A percentile compares a stretch with the other conserved stretches of the same genome.
These are phyloP conservation scores for Aspergillus aculeatinus DNA, from an alignment of 2,329 filamentous ascomycete genomes.

Conservation along the genomic window DNA sequence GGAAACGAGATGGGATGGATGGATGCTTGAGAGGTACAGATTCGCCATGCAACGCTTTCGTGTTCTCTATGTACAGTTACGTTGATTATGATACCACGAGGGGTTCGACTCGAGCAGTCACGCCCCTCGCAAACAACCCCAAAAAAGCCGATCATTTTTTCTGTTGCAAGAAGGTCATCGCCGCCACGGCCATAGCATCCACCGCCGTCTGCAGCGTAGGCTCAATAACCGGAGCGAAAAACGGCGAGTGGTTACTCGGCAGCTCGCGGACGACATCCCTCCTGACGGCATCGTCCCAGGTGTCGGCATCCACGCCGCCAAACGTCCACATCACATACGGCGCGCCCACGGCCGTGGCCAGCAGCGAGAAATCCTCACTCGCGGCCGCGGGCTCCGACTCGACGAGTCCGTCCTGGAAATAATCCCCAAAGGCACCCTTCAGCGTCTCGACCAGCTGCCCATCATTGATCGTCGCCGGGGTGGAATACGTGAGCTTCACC, in stretches of 20 bases:
- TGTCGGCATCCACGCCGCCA: slow-evolving; percentile 51
- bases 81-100: not conserved
- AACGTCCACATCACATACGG: slow-evolving; percentile 58
- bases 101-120: too few species aligned
- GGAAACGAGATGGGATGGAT: not conserved
- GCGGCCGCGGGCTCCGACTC: slow-evolving; percentile 46
- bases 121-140: not conserved
- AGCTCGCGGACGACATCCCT: slow-evolving; percentile 50
- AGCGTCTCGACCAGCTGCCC: slow-evolving; percentile 43
- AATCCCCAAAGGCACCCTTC: slow-evolving; percentile 44
- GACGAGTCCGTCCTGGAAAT: slow-evolving; percentile 45
- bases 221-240: slow-evolving; percentile 57
- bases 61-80: not conserved
- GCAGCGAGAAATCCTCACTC: slow-evolving; percentile 58
- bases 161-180: slow-evolving; percentile 41
- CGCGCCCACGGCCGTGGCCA: slow-evolving; percentile 51
- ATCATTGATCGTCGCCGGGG: slow-evolving; percentile 57
- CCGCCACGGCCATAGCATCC: slow-evolving; percentile 53
- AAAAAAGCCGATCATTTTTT: not conserved
- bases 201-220: slow-evolving; percentile 55
- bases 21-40: not conserved
- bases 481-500: slow-evolving; percentile 43
- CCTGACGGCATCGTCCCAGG: slow-evolving; percentile 51
- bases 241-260: slow-evolving; percentile 58
- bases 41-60: not conserved